A percentile compares a stretch with the other conserved stretches of the same genome.
Conservation (phyloP, 306 rosid species). For the Dryas octopetala region DNA sequence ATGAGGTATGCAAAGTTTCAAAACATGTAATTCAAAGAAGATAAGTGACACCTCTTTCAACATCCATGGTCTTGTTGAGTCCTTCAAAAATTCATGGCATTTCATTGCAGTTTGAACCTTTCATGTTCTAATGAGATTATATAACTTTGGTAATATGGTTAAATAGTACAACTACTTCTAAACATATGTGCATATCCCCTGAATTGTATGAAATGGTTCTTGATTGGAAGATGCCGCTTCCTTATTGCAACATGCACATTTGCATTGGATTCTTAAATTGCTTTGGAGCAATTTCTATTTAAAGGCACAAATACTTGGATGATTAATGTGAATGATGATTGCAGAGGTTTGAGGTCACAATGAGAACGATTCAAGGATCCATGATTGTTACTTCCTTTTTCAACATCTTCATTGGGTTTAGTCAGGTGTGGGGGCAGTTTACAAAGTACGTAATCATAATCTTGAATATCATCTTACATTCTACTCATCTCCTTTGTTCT, state of each 20-base stretch:
- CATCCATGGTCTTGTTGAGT: neutral
- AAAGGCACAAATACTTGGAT: neutral
- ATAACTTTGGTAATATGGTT: too few relatives aligned
- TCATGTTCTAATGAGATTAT: too few relatives aligned
- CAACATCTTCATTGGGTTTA: constrained; percentile 76
- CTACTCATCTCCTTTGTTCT: too few relatives aligned
- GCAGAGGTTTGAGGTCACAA: constrained; percentile 71
- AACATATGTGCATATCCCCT: too few relatives aligned
- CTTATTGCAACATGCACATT: too few relatives aligned
- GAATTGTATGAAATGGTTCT: too few relatives aligned
- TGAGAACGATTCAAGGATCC: constrained; percentile 92
- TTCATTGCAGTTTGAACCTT: too few relatives aligned
- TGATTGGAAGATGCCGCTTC: too few relatives aligned
- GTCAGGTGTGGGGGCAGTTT: constrained; percentile 67
- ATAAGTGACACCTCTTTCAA: neutral
- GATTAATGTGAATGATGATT: constrained; percentile 24
- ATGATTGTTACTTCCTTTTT: constrained; percentile 73
- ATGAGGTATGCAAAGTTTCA: constrained; percentile 50
- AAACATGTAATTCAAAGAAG: neutral
- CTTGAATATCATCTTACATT: too few relatives aligned
- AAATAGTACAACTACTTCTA: too few relatives aligned
- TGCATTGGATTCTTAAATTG: neutral
- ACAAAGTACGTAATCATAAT: constrained; percentile 47
- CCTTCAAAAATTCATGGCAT: too few relatives aligned
- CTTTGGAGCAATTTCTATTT: neutral